Base-by-base conservation (phyloP, 257 asterid genomes). In the Solanum appendiculatum region DNA sequence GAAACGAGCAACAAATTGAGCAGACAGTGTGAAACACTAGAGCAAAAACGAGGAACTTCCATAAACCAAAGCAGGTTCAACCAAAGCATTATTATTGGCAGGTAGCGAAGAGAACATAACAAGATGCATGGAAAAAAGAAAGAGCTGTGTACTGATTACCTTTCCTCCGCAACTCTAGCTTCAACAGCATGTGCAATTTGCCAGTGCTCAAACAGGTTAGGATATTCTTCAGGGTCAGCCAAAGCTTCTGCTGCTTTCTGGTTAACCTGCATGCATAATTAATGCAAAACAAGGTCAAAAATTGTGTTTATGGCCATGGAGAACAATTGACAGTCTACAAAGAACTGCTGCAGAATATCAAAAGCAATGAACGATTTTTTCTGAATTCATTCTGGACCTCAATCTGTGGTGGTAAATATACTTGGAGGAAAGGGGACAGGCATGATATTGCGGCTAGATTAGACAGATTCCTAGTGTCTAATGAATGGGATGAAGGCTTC, bases 231-330 rank as follows among this genome's bases (percentile, higher is more conserved):
- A 48, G 99, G 98, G 89, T 96, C 99, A 86, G 98, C 99, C 87
- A 96, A 93, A 87, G 99, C 95, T 88, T 96, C 98, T 31, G 99
- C 97, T 87, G 99, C 99, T 93, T 94, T 96, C 80, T 90, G 96
- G 90, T 95, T 96, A 73, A 95, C 92, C 99, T 95, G 95, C 89
- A 86, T 16, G 75, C 25, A 33, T 13, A 68, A 87, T 27, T 86
- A 9, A 54, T 82, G 66, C 34, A 60, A 13, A 75, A 46, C 83
- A 87, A 34, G 64, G 16, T 23, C 78, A 54, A 74, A 73, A 60
- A 81, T 29, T 81, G 42, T 48, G 85, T 20, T 74, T 37, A 21
- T 21, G 21, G 83, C 58, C 34, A 3, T 39, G 83, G 83, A 75
- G 56, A 75, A 40, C 20, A 75, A 75, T n/a, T 40, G 21, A 34